A percentile compares a stretch with the other conserved stretches of the same genome.
These are phyloP conservation scores for Pulveroboletus ravenelii DNA, from an alignment of 768 basidiomycete genomes.

Conservation along the genomic window DNA sequence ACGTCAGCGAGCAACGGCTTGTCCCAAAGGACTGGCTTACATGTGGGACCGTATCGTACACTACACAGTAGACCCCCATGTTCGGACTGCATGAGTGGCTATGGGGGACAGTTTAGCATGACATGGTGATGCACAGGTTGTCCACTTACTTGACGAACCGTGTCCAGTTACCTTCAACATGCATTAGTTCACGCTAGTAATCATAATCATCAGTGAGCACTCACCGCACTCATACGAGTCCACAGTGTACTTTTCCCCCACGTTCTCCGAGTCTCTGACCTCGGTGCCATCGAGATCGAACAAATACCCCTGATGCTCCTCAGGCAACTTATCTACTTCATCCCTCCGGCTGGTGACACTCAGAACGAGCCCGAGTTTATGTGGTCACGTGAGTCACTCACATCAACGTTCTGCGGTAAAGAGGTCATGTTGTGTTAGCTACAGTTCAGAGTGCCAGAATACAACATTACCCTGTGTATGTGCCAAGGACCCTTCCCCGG, in stretches of 20 bases:
- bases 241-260: conserved; percentile 44
- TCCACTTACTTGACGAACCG: conserved; percentile 62
- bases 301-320: conserved; percentile 41
- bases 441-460: not conserved
- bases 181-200: conserved; percentile 1
- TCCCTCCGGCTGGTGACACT: conserved; percentile 37
- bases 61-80: conserved; percentile 49
- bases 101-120: conserved; percentile 5
- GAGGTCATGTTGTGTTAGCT: conserved; percentile 9
- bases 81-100: conserved; percentile 71
- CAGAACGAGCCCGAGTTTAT: not conserved
- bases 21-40: conserved; percentile 28
- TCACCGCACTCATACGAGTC: conserved; percentile 50
- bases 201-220: conserved; percentile 12
- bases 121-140: not conserved
- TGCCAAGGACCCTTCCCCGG: conserved; percentile 57
- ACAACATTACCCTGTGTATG: conserved; percentile 59
- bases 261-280: conserved; percentile 31
- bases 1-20: not conserved
- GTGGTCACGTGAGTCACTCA: conserved; percentile 21
- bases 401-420: conserved; percentile 40
- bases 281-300: conserved; percentile 65
- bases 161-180: conserved; percentile 63
- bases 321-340: conserved; percentile 35
- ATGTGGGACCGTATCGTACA: conserved; percentile 57